A percentile compares a stretch with the other conserved stretches of the same genome.
Evolutionary conservation across 768 basidiomycete genomes (phyloP).

Genomic region (Boletales sp.): DNA sequence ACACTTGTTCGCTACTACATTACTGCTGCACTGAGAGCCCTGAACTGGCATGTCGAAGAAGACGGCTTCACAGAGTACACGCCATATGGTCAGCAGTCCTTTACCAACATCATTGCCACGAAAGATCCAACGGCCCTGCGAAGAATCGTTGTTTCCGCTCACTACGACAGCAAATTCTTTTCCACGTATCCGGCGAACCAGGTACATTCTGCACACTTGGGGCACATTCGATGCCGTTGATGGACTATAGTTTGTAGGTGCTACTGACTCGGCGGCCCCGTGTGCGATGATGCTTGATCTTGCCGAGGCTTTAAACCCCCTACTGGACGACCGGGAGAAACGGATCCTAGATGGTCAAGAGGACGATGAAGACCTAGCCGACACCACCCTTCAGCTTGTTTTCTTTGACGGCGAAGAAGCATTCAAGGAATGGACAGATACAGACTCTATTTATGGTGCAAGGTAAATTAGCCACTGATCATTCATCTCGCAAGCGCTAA

Average conservation of each 20-base stretch:
- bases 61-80: conserved; percentile 78
- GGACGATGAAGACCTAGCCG: conserved; percentile 73
- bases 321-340: conserved; percentile 59
- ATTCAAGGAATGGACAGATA: conserved; percentile 82
- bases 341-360: conserved; percentile 53
- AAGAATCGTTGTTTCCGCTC: conserved; percentile 85
- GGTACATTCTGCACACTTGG: conserved; percentile 38
- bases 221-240: conserved; percentile 6
- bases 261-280: conserved; percentile 94
- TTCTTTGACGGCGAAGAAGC: conserved; percentile 99
- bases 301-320: conserved; percentile 74
- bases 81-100: conserved; percentile 74
- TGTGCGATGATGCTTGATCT: conserved; percentile 94
- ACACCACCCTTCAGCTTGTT: conserved; percentile 86
- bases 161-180: conserved; percentile 92
- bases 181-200: conserved; percentile 66
- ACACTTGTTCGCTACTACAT: conserved; percentile 84
- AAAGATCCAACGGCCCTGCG: conserved; percentile 84
- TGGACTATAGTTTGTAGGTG: conserved; percentile 79
- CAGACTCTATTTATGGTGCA: conserved; percentile 94
- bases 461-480: conserved; percentile 44
- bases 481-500: not conserved
- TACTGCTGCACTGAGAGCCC: conserved; percentile 57
- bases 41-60: conserved; percentile 87
- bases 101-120: conserved; percentile 92